Conservation (phyloP, 495 filamentous ascomycete genomes). For the Symbiotaphrina buchneri region DNA sequence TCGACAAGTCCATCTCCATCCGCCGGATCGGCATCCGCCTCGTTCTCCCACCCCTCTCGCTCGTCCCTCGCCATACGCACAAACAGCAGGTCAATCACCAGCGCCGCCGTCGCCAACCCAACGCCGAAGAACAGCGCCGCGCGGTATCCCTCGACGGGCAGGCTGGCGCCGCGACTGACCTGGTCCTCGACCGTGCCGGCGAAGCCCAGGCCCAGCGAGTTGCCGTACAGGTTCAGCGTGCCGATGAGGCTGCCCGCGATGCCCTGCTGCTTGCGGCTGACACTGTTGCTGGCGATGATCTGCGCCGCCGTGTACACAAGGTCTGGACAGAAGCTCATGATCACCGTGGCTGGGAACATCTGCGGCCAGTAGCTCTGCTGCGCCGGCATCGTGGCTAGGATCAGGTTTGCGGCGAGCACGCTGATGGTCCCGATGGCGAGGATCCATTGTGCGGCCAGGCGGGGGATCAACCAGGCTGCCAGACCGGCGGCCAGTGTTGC, state of each 20-base stretch:
- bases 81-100: constrained; percentile 17
- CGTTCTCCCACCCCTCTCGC: constrained; percentile 18
- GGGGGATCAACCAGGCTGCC: constrained; percentile 24
- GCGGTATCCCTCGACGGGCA: constrained; percentile 15
- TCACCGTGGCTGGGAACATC: constrained; percentile 22
- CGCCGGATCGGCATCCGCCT: too few relatives aligned
- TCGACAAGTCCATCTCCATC: too few relatives aligned
- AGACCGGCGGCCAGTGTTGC: constrained; percentile 16
- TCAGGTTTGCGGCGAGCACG: constrained; percentile 14
- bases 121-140: constrained; percentile 20
- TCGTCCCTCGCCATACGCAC: constrained; percentile 19
- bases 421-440: constrained; percentile 21
- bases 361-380: constrained; percentile 27
- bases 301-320: constrained; percentile 26
- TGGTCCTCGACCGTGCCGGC: constrained; percentile 23
- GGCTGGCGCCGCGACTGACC: constrained; percentile 7
- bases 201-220: constrained; percentile 24
- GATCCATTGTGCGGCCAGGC: constrained; percentile 25
- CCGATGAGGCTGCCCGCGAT: constrained; percentile 24
- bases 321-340: constrained; percentile 24
- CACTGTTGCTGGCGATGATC: constrained; percentile 29
- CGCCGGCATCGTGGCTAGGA: constrained; percentile 24
- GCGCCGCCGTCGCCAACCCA: constrained; percentile 16
- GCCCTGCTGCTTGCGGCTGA: constrained; percentile 23
- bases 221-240: constrained; percentile 23